Evolutionary conservation across 2,329 filamentous ascomycete genomes (phyloP), one percentile per base, ranked within the genome.

Genomic region (Bipolaris cookei): DNA sequence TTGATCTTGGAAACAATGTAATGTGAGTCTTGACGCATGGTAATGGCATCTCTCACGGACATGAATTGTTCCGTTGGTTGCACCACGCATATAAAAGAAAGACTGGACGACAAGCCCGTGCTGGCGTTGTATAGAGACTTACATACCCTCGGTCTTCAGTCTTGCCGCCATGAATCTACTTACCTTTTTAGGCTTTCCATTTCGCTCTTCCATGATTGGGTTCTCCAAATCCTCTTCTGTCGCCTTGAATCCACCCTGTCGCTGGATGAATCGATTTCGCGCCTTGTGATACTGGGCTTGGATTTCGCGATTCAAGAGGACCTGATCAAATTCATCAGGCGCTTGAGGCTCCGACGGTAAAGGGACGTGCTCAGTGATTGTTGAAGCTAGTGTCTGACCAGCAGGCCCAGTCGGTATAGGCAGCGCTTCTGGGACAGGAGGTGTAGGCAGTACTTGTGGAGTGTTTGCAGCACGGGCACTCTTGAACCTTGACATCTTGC

Each of bases 211-310:
- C 42, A 92, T 80, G 1, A 89, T 85, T 50, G 90, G 83, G 16
- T 85, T 80, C 43, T 83, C 84, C 50, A 85, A 82, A 58, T 91
- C 87, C 57, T 90, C 86, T 65, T 92, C 86, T 55, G 86, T 84
- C 2, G 73, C 67, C 67, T 90, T 79, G 74, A 97, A 96, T 3
- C 92, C 92, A 49, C 92, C 92, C 67, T 95, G 87, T 66, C 88
- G 85, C 65, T 92, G 87, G 51, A 97, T 92, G 77, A 96, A 88
- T 68, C 85, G 86, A 72, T 93, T 96, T 18, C 94, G 89, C 75
- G 91, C 82, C 42, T 86, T 87, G 74, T 96, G 90, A 75, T 96
- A 96, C 71, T 96, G 90, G 35, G 86, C 85, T 6, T 90, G 88
- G 13, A 96, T 87, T 74, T 96, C 90, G 61, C 90, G 87, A 51